A percentile compares a stretch with the other conserved stretches of the same genome.
Conservation (phyloP, 768 basidiomycete genomes). For the Serendipita indica region DNA sequence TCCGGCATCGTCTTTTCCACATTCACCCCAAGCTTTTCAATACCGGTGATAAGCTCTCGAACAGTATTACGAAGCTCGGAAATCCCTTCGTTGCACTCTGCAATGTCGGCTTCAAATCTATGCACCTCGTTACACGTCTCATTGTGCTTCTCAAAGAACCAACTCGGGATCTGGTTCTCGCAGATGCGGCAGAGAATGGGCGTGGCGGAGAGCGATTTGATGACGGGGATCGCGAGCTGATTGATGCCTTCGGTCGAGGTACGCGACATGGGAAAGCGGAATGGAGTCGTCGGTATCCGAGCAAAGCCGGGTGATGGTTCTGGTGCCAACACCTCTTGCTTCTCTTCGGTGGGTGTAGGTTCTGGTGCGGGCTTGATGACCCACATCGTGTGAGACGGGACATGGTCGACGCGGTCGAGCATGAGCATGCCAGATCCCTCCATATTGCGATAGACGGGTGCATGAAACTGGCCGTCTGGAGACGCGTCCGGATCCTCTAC, state of each 20-base stretch:
- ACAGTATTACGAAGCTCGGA: constrained; percentile 76
- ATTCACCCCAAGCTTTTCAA: constrained; percentile 23
- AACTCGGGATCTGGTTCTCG: constrained; percentile 89
- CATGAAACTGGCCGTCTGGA: constrained; percentile 23
- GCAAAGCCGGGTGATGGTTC: not conserved
- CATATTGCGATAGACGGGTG: constrained; percentile 53
- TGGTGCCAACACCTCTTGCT: not conserved
- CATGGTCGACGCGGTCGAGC: constrained; percentile 77
- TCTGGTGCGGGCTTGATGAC: constrained; percentile 70
- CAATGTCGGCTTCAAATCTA: constrained; percentile 87
- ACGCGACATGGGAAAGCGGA: constrained; percentile 6
- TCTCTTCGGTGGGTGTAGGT: constrained; percentile 21
- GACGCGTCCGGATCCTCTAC: constrained; percentile 38
- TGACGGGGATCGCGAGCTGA: constrained; percentile 47
- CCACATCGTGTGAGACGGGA: constrained; percentile 96
- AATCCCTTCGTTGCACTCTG: constrained; percentile 86
- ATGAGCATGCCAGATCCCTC: constrained; percentile 99
- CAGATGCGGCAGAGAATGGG: constrained; percentile 93
- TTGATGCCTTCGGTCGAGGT: constrained; percentile 16
- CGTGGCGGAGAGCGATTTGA: constrained; percentile 61
- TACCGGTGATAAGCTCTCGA: constrained; percentile 52
- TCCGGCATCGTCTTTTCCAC: constrained; percentile 25
- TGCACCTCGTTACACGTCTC: constrained; percentile 97
- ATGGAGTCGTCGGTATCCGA: not conserved
- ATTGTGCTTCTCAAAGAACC: constrained; percentile 99